Evolutionary conservation across 2,329 filamentous ascomycete species (phyloP), one percentile per base, ranked within the genome.

Genomic region (Gaeumannomyces tritici): DNA sequence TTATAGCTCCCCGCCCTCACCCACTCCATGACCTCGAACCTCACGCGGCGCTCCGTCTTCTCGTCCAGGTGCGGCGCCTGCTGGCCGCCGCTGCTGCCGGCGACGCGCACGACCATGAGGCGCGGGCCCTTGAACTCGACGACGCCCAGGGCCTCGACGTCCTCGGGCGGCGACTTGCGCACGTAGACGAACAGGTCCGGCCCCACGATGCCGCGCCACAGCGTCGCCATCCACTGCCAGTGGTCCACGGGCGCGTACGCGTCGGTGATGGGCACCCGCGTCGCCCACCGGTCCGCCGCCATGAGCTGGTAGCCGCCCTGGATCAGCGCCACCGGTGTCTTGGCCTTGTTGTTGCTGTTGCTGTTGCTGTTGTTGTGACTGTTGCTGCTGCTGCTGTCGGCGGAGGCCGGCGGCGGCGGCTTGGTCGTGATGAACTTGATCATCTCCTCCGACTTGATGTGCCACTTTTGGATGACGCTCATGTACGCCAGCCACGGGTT

Each of bases 211-310:
- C 91, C 91, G 12, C 93, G 87, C 93, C 93, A 98, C 27, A 97
- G 83, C 56, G 90, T 93, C 47, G 93, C 93, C 80, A 95, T 91
- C 93, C 93, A 98, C 73, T 96, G 90, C 92, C 93, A 98, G 76
- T 98, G 93, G 69, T 96, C 92, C n/a, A 89, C 82, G 0, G 90
- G 87, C 21, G 86, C 83, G 73, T 96, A 96, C 8, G 82, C 80
- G 70, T 96, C 92, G 24, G 81, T 78, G 67, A 96, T 91, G 1
- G 89, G 88, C 56, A 93, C 86, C 18, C 81, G 79, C 62, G 84
- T 85, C 1, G 92, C 89, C 72, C 89, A 93, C 59, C 81, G 79
- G 71, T 97, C 90, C 1, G 90, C 88, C 0, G 89, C 83, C 15
- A 88, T 89, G 55, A 97, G 83, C 65, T 91, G 91, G 74, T 91